Percentiles rank a stretch among this genome's conserved stretches.
Conservation (phyloP, 139 green algal species). For the Chlorella sp. region DNA sequence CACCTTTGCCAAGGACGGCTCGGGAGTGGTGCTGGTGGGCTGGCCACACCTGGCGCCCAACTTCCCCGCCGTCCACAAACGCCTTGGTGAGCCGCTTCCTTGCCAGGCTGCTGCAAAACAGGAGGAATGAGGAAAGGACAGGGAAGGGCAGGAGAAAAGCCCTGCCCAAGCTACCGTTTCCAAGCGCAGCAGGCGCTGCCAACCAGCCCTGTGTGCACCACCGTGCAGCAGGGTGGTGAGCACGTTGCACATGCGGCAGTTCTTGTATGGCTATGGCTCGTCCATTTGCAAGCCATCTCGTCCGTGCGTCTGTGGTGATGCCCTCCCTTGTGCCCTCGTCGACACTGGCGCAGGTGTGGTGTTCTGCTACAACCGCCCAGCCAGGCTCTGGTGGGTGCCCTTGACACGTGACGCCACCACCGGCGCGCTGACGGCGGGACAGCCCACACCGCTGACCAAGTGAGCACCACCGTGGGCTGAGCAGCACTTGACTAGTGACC, state of each 20-base stretch:
- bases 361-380: slow-evolving; percentile 85
- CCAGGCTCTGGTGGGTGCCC: slow-evolving; percentile 42
- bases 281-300: too few species aligned
- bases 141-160: too few species aligned
- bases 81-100: too few species aligned
- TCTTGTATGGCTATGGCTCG: too few species aligned
- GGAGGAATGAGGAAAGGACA: too few species aligned
- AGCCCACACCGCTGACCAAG: background rate
- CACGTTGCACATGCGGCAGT: too few species aligned
- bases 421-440: background rate
- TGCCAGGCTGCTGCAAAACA: background rate
- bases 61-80: slow-evolving; percentile 48
- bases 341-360: slow-evolving; percentile 90
- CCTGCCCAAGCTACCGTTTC: too few species aligned
- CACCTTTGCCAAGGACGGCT: slow-evolving; percentile 56
- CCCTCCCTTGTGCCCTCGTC: too few species aligned
- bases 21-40: slow-evolving; percentile 57
- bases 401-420: background rate
- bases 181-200: too few species aligned
- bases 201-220: too few species aligned
- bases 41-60: slow-evolving; percentile 64
- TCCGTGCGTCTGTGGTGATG: too few species aligned
- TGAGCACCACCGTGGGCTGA: background rate
- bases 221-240: too few species aligned
- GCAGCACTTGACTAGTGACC: background rate